Evolutionary conservation across 2,329 filamentous ascomycete species (phyloP).

Genomic region (Penicillium frequentans): DNA sequence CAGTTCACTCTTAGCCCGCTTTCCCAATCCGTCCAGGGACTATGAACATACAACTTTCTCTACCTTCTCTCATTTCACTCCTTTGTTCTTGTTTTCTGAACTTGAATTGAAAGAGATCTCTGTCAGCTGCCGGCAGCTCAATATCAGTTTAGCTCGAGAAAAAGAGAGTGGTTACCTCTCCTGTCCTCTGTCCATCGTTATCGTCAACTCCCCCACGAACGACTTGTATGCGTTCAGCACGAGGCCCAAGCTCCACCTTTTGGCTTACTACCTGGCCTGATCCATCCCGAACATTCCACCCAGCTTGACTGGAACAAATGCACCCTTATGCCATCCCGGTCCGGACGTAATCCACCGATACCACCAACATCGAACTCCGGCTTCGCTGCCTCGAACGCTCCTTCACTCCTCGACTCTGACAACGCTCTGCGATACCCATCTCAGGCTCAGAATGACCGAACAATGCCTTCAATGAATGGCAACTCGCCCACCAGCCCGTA

Average conservation of each 20-base stretch:
- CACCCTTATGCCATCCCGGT: constrained; percentile 40
- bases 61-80: background rate
- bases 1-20: constrained; percentile 9
- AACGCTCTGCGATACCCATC: constrained; percentile 19
- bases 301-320: constrained; percentile 16
- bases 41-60: constrained; percentile 11
- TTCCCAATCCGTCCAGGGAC: constrained; percentile 25
- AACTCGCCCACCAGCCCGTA: constrained; percentile 14
- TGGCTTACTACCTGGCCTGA: constrained; percentile 1
- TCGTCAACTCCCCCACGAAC: constrained; percentile 13
- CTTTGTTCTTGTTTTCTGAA: background rate
- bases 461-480: constrained; percentile 21
- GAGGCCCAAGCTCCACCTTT: constrained; percentile 10
- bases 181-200: constrained; percentile 2
- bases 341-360: constrained; percentile 31
- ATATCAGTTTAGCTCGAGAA: background rate
- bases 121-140: background rate
- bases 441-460: constrained; percentile 27
- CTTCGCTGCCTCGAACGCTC: constrained; percentile 18
- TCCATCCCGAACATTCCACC: background rate
- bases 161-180: constrained; percentile 8
- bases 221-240: constrained; percentile 17
- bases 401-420: constrained; percentile 17
- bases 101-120: background rate
- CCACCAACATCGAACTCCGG: constrained; percentile 25